phyloP scores from a whole-genome alignment of 495 filamentous ascomycete genomes.

The Lophiostoma macrostomum region DNA sequence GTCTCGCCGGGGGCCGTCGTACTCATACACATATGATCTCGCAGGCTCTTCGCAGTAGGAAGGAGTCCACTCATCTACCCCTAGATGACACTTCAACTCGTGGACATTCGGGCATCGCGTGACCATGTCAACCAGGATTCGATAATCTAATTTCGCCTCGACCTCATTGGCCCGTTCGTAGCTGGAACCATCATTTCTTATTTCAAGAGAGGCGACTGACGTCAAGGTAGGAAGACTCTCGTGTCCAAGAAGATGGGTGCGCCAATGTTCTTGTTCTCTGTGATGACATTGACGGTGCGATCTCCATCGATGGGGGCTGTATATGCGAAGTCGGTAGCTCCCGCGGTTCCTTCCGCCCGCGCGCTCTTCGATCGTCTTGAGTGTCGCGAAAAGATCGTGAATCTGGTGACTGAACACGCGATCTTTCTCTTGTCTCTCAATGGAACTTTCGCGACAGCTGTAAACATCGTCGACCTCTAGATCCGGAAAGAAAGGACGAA shows the following conservation, averaged over 20 bases:
- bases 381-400: not conserved
- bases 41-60: not conserved
- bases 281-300: slow-evolving; percentile 1
- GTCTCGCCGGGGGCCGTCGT: slow-evolving; percentile 2
- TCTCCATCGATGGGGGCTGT: not conserved
- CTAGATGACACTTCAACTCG: not conserved
- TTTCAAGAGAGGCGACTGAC: not conserved
- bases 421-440: slow-evolving; percentile 3
- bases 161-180: too few relatives aligned
- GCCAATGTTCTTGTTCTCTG: not conserved
- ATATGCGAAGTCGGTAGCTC: slow-evolving; percentile 1
- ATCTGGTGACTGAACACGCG: slow-evolving; percentile 7
- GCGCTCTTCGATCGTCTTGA: not conserved
- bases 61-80: slow-evolving; percentile 2
- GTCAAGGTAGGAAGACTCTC: not conserved
- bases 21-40: not conserved
- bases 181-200: not conserved
- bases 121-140: slow-evolving; percentile 2
- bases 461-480: not conserved
- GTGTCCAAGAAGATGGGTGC: slow-evolving; percentile 1
- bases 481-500: not conserved
- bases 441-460: not conserved
- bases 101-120: not conserved
- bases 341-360: not conserved
- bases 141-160: not conserved